Base-by-base conservation (phyloP, 192 early-diverging fungal genomes). In the Linnemannia schmuckeri region DNA sequence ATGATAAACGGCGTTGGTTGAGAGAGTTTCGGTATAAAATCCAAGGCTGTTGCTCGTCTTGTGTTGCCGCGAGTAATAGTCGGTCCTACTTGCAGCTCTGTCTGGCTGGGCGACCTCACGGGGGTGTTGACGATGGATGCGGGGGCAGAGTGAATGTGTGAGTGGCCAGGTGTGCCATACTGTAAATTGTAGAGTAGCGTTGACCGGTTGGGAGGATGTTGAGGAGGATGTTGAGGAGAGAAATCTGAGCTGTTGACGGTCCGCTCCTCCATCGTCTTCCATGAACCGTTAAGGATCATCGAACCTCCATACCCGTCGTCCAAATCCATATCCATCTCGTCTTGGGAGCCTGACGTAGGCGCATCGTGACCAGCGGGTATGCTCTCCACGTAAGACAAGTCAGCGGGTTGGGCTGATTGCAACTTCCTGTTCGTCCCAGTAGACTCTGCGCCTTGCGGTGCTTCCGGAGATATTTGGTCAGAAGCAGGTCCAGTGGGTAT, bases 271-370 rank as follows among this genome's bases (percentile, higher is more conserved):
- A 68, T 87, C 6, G 85, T 87, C 47, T 78, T 87, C 85, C 85
- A 87, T 13, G 76, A 68, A 3, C 85, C 85, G 27, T 78, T 76
- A 24, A 87, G 66, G 20, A 81, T 81, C 30, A 76, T 79, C 13
- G 85, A 22, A 24, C 63, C 42, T 7, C 40, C 54, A 55, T 41
- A 15, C 9, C 46, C 76, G 33, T 87, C 79, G 41, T 87, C 85
- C 0, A 80, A 27, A 10, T 83, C 82, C 71, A 83, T 74, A 38
- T 83, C 82, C 71, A 75, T 81, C 6, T 86, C 83, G 22, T 84
- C 77, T 33, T 70, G 77, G 1, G 77, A 78, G 0, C 38, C 42
- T 10, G 77, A 35, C 72, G 76, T 70, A 12, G 27, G 30, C 12
- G 61, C 30, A 12, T 47, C 54, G 46, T 38, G 24, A 10, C 22